A percentile compares a stretch with the other conserved stretches of the same genome.
Evolutionary conservation across 2,329 filamentous ascomycete species (phyloP).

Genomic region (Coniochaeta sp.): DNA sequence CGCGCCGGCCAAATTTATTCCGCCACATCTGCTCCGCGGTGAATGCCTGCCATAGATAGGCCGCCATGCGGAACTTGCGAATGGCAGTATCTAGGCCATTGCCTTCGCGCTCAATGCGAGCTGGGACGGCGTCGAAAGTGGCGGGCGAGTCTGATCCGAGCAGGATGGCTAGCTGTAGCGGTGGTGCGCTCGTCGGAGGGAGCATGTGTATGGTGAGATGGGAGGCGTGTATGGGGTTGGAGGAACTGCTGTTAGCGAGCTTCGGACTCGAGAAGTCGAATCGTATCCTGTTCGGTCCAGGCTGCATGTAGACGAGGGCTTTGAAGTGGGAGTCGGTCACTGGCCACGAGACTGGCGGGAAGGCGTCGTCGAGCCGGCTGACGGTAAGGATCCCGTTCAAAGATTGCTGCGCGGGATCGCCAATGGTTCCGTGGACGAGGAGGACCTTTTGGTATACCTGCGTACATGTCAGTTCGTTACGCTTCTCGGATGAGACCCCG

Average conservation of each 20-base stretch:
- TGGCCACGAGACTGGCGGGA: conserved; percentile 79
- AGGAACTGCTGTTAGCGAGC: conserved; percentile 60
- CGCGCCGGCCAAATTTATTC: conserved; percentile 76
- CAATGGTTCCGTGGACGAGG: conserved; percentile 73
- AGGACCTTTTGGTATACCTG: conserved; percentile 90
- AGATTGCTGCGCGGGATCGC: conserved; percentile 58
- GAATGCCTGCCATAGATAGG: conserved; percentile 95
- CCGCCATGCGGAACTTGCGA: conserved; percentile 88
- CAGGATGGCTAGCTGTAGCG: conserved; percentile 82
- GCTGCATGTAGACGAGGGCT: conserved; percentile 79
- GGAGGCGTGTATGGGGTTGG: conserved; percentile 66
- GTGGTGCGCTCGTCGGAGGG: conserved; percentile 69
- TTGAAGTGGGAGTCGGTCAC: conserved; percentile 90
- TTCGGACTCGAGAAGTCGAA: conserved; percentile 86
- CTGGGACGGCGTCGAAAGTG: conserved; percentile 76
- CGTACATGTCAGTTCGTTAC: conserved; percentile 15
- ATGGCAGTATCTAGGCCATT: conserved; percentile 76
- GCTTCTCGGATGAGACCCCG: neutral
- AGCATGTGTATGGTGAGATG: conserved; percentile 83
- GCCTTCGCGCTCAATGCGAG: conserved; percentile 69
- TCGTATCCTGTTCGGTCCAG: conserved; percentile 80
- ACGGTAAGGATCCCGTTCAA: conserved; percentile 76
- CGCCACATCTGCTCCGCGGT: conserved; percentile 95
- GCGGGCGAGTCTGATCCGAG: conserved; percentile 81
- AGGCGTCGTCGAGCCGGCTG: conserved; percentile 75